These are phyloP conservation scores for Dothideomycetes sp. DNA, from an alignment of 2,329 filamentous ascomycete species.

Conservation along the genomic window DNA sequence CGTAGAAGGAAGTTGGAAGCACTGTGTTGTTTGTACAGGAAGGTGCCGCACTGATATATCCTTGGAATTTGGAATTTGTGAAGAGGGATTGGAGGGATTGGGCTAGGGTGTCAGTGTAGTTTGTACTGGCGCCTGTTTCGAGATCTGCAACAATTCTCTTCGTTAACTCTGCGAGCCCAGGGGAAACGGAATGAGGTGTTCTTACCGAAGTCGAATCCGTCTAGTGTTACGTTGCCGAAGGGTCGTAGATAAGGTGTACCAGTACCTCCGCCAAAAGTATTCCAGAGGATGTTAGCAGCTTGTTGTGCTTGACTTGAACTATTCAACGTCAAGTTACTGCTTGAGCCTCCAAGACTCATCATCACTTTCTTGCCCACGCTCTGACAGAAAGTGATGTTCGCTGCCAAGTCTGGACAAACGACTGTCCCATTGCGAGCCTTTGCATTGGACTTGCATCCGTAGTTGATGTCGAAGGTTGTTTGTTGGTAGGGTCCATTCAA, in stretches of 20 bases:
- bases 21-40: conserved; percentile 11
- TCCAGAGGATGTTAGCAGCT: conserved; percentile 39
- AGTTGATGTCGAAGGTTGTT: conserved; percentile 4
- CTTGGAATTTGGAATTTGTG: background rate
- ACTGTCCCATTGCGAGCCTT: background rate
- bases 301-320: conserved; percentile 31
- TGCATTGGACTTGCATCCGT: background rate
- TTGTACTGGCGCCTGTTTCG: background rate
- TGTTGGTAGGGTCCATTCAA: conserved; percentile 4
- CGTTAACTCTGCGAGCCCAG: background rate
- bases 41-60: conserved; percentile 8
- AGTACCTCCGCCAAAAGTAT: conserved; percentile 35
- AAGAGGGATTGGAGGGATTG: conserved; percentile 4
- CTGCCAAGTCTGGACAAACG: conserved; percentile 4
- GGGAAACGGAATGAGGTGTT: background rate
- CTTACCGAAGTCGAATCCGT: conserved; percentile 43
- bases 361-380: conserved; percentile 37
- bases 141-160: background rate
- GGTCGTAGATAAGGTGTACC: conserved; percentile 31
- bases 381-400: conserved; percentile 37
- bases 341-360: conserved; percentile 37
- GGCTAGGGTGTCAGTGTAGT: conserved; percentile 2
- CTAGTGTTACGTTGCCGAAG: conserved; percentile 40
- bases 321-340: conserved; percentile 28
- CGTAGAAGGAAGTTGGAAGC: conserved; percentile 7